Evolutionary conservation across 371 early-diverging fungal species (phyloP), one percentile per base, ranked within the genome.

Genomic region (Aphelidium insulamus): DNA sequence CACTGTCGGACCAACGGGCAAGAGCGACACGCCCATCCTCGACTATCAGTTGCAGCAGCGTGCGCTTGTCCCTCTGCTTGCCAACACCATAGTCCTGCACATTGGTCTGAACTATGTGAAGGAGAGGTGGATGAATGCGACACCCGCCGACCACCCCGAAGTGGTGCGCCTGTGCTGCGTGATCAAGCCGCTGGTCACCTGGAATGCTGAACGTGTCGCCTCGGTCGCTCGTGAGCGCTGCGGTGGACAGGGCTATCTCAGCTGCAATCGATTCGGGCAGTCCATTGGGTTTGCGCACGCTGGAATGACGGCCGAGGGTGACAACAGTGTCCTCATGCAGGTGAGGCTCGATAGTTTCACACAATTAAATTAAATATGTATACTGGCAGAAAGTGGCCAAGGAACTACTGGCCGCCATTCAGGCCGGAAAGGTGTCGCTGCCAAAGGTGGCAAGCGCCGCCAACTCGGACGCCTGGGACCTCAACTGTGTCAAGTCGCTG

Each of bases 291-390:
- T 57, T 33, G 36, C 54, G 16, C 66, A 64, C 42, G 62, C 61
- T 11, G 67, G 70, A 32, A 72, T 74, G 49, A 68, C 75, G 12
- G 72, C 75, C n/a, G 75, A 74, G 50, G 75, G 75, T n/a, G 72
- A 74, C 39, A 69, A 72, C 52, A 50, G 59, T 21, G 71, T 69
- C 10, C 41, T 71, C 41, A 67, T 67, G 66, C 70, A n/a, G n/a
- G n/a, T n/a, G n/a, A n/a, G n/a, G n/a, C n/a, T n/a, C n/a, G n/a
- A n/a, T n/a, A n/a, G n/a, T n/a, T n/a, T n/a, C n/a, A n/a, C n/a
- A n/a, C n/a, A n/a, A n/a, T n/a, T n/a, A n/a, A n/a, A n/a, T n/a
- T n/a, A n/a, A n/a, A n/a, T n/a, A n/a, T n/a, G n/a, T n/a, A n/a
- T n/a, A n/a, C n/a, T n/a, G n/a, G n/a, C n/a, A 69, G 37, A 70